A percentile compares a stretch with the other conserved stretches of the same genome.
phyloP scores from a whole-genome alignment of 306 rosid species.

The Cicer cuneatum region DNA sequence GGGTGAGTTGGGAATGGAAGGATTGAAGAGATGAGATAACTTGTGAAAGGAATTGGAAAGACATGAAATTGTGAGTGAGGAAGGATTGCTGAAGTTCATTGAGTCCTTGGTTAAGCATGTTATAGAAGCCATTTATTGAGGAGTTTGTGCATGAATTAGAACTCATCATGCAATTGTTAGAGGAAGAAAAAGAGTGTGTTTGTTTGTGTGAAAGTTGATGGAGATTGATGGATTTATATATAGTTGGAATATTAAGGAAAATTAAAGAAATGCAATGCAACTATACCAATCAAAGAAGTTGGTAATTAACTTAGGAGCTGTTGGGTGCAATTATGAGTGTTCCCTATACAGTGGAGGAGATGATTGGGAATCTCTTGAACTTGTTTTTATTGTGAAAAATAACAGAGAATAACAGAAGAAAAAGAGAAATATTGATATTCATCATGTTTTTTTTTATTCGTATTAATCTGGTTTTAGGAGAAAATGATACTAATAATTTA shows the following conservation, averaged over 20 bases:
- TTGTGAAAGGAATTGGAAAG: slow-evolving; percentile 71
- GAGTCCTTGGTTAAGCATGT: slow-evolving; percentile 65
- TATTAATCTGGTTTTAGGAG: no score
- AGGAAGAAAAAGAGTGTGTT: slow-evolving; percentile 7
- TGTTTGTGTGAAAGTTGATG: slow-evolving; percentile 45
- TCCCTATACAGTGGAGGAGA: slow-evolving; percentile 74
- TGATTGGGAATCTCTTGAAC: slow-evolving; percentile 76
- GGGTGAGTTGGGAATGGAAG: slow-evolving; percentile 72
- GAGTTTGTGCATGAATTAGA: slow-evolving; percentile 67
- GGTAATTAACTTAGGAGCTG: slow-evolving; percentile 51
- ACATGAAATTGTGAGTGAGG: slow-evolving; percentile 66
- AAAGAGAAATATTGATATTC: slow-evolving; percentile 9
- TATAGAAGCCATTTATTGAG: slow-evolving; percentile 84
- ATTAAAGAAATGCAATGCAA: neutral
- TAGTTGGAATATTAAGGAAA: slow-evolving; percentile 46
- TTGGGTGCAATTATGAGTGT: slow-evolving; percentile 89
- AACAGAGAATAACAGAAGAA: neutral
- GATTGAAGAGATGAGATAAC: slow-evolving; percentile 72
- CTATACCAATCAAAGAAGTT: slow-evolving; percentile 30
- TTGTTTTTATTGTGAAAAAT: slow-evolving; percentile 51
- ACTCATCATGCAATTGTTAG: slow-evolving; percentile 58
- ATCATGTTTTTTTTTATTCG: neutral
- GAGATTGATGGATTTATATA: slow-evolving; percentile 60
- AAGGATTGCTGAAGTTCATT: slow-evolving; percentile 61
- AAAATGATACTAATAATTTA: no score